phyloP scores from a whole-genome alignment of 495 filamentous ascomycete species.

The Trichoderma orchidacearum region DNA sequence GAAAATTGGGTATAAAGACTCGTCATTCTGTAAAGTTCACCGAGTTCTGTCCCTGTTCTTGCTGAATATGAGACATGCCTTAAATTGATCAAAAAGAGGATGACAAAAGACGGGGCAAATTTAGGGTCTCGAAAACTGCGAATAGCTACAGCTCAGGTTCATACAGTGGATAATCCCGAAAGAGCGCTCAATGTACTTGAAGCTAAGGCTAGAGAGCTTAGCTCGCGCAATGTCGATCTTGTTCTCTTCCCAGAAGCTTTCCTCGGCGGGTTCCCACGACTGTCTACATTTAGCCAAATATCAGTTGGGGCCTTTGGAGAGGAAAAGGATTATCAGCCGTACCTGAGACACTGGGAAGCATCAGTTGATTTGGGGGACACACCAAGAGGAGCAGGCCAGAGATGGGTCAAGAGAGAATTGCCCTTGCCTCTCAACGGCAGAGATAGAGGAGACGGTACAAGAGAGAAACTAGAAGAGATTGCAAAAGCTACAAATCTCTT shows the following conservation, averaged over 20 bases:
- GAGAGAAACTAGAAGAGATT: background rate
- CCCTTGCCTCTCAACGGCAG: slow-evolving; percentile 22
- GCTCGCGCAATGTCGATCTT: background rate
- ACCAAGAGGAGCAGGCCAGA: slow-evolving; percentile 45
- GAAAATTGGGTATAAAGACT: too few relatives aligned
- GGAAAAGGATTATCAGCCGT: background rate
- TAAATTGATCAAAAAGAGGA: too few relatives aligned
- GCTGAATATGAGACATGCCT: too few relatives aligned
- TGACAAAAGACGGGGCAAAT: too few relatives aligned
- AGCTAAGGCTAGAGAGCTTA: background rate
- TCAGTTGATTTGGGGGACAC: slow-evolving; percentile 67
- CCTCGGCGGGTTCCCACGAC: background rate
- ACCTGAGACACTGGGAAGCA: slow-evolving; percentile 49
- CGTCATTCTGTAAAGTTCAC: too few relatives aligned
- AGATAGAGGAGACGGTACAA: background rate
- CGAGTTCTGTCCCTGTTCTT: too few relatives aligned
- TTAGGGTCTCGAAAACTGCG: too few relatives aligned
- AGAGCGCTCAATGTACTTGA: background rate
- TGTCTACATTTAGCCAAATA: background rate
- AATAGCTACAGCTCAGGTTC: background rate
- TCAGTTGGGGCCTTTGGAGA: background rate
- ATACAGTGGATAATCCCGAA: background rate
- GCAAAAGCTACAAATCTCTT: background rate
- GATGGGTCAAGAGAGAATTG: slow-evolving; percentile 46
- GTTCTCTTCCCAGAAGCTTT: background rate